phyloP scores from a whole-genome alignment of 2,329 filamentous ascomycete species.

The Microdochium paspali region DNA sequence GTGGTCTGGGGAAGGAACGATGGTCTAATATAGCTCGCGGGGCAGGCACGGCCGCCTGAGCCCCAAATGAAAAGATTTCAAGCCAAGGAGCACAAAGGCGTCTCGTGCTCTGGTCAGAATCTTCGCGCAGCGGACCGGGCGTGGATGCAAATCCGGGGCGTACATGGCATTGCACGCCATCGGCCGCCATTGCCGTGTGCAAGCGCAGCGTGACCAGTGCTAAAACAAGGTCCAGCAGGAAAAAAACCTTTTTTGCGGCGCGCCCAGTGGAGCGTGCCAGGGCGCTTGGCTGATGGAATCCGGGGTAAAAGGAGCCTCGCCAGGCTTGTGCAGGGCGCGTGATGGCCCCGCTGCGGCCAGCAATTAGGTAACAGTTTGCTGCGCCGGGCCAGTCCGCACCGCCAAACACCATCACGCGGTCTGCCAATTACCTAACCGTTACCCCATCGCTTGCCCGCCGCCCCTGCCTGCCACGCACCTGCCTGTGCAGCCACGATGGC shows the following conservation, averaged over 20 bases:
- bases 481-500: not conserved
- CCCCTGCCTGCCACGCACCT: not conserved
- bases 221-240: not conserved
- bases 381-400: not conserved
- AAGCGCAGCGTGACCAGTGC: not conserved
- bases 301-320: not conserved
- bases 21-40: not conserved
- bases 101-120: not conserved
- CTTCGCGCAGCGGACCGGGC: not conserved
- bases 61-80: not conserved
- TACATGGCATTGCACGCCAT: not conserved
- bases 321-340: not conserved
- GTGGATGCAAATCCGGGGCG: not conserved
- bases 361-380: not conserved
- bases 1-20: not conserved
- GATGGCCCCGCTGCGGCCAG: not conserved
- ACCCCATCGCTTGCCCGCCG: not conserved
- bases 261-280: not conserved
- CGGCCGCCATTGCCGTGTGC: not conserved
- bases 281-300: not conserved
- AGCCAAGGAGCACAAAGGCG: not conserved
- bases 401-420: not conserved
- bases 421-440: not conserved
- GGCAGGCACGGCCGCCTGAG: not conserved
- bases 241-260: not conserved